These are phyloP conservation scores for Rhodocollybia butyracea DNA, from an alignment of 768 basidiomycete genomes.

Conservation along the genomic window DNA sequence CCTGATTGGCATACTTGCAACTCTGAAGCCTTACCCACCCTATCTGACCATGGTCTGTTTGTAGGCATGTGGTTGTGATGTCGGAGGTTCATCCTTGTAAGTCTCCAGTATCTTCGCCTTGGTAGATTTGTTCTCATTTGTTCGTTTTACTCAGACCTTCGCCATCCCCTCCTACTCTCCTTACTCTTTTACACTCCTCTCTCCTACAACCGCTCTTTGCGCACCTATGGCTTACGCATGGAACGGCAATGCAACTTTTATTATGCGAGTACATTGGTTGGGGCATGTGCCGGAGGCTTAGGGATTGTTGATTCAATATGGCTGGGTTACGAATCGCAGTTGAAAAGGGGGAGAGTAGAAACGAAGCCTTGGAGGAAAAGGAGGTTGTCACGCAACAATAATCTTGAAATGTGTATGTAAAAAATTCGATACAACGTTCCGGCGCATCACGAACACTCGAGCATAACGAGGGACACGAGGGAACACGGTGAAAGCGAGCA, in stretches of 20 bases:
- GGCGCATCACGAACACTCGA: too few species aligned
- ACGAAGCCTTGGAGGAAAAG: not conserved
- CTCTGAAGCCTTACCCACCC: conserved; percentile 92
- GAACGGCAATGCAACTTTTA: conserved; percentile 99
- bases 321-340: conserved; percentile 79
- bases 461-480: too few species aligned
- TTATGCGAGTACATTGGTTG: conserved; percentile 93
- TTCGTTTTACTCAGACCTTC: conserved; percentile 54
- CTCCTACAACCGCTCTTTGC: conserved; percentile 90
- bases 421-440: too few species aligned
- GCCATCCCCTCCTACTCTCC: conserved; percentile 81
- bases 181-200: conserved; percentile 80
- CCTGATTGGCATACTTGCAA: conserved; percentile 71
- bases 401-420: too few species aligned
- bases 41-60: conserved; percentile 88
- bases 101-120: conserved; percentile 24
- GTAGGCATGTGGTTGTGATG: conserved; percentile 73
- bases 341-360: conserved; percentile 20
- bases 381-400: conserved; percentile 1
- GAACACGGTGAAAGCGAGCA: too few species aligned
- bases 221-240: conserved; percentile 86
- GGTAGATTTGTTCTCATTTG: not conserved
- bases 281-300: conserved; percentile 85
- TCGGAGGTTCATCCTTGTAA: conserved; percentile 81
- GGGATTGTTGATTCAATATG: conserved; percentile 78